Conservation (phyloP, 176 grass and related monocot genomes). For the Hsuehochloa calcarea region DNA sequence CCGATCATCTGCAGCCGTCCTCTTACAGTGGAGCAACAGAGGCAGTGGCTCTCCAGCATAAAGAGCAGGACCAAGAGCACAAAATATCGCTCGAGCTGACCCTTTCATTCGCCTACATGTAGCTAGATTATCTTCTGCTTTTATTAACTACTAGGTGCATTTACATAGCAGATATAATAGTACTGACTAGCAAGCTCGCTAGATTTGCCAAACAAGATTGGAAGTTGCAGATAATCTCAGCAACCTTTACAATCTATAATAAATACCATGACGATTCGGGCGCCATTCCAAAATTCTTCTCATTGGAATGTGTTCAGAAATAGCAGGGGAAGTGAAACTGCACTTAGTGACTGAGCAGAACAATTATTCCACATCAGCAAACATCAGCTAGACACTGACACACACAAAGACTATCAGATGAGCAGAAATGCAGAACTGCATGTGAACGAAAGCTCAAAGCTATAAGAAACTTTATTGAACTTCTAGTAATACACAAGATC, state of each 20-base stretch:
- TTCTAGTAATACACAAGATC: neutral
- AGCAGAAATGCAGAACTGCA: neutral
- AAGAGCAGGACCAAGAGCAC: slow-evolving; percentile 25
- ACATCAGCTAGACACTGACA: neutral
- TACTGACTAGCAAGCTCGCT: neutral
- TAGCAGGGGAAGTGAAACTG: neutral
- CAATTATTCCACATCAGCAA: neutral
- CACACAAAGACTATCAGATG: neutral
- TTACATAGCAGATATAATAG: neutral
- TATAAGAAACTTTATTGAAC: slow-evolving; percentile 23
- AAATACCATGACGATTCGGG: neutral
- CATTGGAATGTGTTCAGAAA: neutral
- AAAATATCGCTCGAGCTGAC: slow-evolving; percentile 65
- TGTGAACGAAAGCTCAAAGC: neutral
- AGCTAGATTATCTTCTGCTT: neutral
- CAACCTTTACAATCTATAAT: neutral
- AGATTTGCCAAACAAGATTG: neutral
- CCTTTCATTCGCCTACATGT: slow-evolving; percentile 90
- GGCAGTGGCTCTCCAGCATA: slow-evolving; percentile 1
- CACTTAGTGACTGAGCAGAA: neutral
- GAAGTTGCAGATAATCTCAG: slow-evolving; percentile 3
- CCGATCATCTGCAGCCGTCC: slow-evolving; percentile 17
- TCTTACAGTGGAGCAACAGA: slow-evolving; percentile 11
- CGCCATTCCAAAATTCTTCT: neutral
- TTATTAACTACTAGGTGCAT: neutral